Conservation (phyloP, 2,329 filamentous ascomycete species). For the Parastagonospora nodorum region DNA sequence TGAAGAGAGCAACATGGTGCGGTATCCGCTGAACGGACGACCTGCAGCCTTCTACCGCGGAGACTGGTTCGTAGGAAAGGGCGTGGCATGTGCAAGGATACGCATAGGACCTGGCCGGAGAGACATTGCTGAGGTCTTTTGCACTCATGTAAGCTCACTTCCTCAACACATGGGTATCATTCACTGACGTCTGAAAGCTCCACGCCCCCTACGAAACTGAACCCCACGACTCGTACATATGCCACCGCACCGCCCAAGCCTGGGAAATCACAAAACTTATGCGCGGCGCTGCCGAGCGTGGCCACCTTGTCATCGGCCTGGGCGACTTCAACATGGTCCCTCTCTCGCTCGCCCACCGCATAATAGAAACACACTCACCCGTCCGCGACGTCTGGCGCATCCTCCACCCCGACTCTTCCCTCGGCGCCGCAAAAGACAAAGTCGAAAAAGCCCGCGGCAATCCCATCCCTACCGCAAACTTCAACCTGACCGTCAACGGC, state of each 20-base stretch:
- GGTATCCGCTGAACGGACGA: slow-evolving; percentile 88
- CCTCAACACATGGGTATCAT: slow-evolving; percentile 11
- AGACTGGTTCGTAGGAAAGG: slow-evolving; percentile 97
- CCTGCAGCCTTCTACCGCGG: slow-evolving; percentile 93
- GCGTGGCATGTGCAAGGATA: slow-evolving; percentile 82
- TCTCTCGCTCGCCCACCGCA: slow-evolving; percentile 77
- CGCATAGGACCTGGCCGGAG: slow-evolving; percentile 67
- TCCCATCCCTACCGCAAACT: slow-evolving; percentile 74
- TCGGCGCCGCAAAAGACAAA: slow-evolving; percentile 72
- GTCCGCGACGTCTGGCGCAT: slow-evolving; percentile 85
- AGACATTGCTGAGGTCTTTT: slow-evolving; percentile 85
- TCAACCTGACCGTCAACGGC: slow-evolving; percentile 80
- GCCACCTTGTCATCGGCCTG: slow-evolving; percentile 81
- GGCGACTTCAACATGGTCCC: slow-evolving; percentile 99
- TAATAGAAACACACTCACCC: slow-evolving; percentile 78
- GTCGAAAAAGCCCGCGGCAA: slow-evolving; percentile 69
- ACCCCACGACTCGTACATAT: slow-evolving; percentile 81
- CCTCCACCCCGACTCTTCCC: slow-evolving; percentile 79
- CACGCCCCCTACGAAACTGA: slow-evolving; percentile 87
- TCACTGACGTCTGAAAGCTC: slow-evolving; percentile 55
- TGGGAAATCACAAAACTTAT: slow-evolving; percentile 95
- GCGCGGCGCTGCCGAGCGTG: slow-evolving; percentile 76
- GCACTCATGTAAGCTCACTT: slow-evolving; percentile 70
- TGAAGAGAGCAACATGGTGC: slow-evolving; percentile 82
- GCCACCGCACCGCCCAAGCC: slow-evolving; percentile 87